These are phyloP conservation scores for Phytophthora sansomeana DNA, from an alignment of 352 stramenopile species.

Conservation along the genomic window DNA sequence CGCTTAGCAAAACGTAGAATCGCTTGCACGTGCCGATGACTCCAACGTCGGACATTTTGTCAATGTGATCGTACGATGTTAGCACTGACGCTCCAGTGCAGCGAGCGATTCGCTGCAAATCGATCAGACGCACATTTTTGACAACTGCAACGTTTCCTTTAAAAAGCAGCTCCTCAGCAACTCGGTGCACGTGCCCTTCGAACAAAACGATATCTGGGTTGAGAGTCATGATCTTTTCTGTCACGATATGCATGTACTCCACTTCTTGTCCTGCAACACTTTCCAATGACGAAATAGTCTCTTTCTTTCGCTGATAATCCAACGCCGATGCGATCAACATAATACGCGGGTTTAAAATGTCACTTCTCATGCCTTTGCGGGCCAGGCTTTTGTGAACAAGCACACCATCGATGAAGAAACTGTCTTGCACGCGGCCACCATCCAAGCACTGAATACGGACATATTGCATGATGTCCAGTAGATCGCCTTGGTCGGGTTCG, in stretches of 20 bases:
- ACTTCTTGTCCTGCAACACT: conserved; percentile 86
- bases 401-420: conserved; percentile 91
- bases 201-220: conserved; percentile 90
- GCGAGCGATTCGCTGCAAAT: conserved; percentile 82
- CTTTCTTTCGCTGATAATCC: conserved; percentile 88
- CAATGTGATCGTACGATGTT: conserved; percentile 88
- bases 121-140: conserved; percentile 84
- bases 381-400: conserved; percentile 88
- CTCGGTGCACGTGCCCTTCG: conserved; percentile 82
- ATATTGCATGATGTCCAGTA: conserved; percentile 89
- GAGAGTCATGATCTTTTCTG: conserved; percentile 88
- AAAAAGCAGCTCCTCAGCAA: conserved; percentile 83
- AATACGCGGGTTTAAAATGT: conserved; percentile 83
- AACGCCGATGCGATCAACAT: conserved; percentile 84
- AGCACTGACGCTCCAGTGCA: conserved; percentile 81
- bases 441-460: conserved; percentile 84
- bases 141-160: conserved; percentile 84
- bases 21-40: conserved; percentile 83
- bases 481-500: conserved; percentile 73
- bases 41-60: conserved; percentile 84
- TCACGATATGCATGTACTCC: conserved; percentile 93
- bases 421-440: conserved; percentile 77
- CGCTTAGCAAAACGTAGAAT: conserved; percentile 88
- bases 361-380: conserved; percentile 84
- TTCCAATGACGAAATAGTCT: conserved; percentile 84